phyloP scores from a whole-genome alignment of 345 rosid genomes.

The Euphorbia tirucalli region DNA sequence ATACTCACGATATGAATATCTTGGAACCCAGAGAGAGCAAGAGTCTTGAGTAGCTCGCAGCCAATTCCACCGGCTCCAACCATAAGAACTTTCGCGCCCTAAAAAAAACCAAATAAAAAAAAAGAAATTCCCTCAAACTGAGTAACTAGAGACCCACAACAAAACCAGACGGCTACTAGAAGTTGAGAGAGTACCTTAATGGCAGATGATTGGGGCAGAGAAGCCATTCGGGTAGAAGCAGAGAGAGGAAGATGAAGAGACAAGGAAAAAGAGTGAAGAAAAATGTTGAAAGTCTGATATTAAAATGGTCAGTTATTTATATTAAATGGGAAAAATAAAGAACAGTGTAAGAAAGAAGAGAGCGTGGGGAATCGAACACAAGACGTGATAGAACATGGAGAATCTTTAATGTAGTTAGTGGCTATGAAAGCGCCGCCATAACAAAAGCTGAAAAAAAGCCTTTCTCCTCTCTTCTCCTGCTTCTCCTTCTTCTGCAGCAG shows the following conservation, averaged over 20 bases:
- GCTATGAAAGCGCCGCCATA: not conserved
- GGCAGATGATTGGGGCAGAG: constrained; percentile 42
- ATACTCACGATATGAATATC: constrained; percentile 91
- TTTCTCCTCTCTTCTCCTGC: not conserved
- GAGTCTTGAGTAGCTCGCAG: constrained; percentile 95
- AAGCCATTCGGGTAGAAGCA: constrained; percentile 40
- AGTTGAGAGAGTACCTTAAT: constrained; percentile 45
- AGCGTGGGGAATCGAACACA: constrained; percentile 34
- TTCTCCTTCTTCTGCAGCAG: not conserved
- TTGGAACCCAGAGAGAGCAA: constrained; percentile 84
- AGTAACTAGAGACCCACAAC: not conserved
- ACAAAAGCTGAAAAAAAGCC: no score
- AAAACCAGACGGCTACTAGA: not conserved
- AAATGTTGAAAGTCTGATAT: constrained; percentile 10
- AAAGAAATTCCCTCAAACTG: not conserved
- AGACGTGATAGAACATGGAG: constrained; percentile 25
- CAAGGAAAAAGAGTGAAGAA: constrained; percentile 18
- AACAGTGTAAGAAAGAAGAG: not conserved
- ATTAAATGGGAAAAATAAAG: not conserved
- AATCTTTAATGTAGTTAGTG: constrained; percentile 4
- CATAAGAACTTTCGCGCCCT: constrained; percentile 97
- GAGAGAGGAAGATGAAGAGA: not conserved
- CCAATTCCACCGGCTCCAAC: constrained; percentile 99
- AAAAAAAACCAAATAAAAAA: constrained; percentile 9
- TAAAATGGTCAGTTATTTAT: constrained; percentile 1